Conservation (phyloP, 2,329 filamentous ascomycete genomes). For the Penicillium expansum region DNA sequence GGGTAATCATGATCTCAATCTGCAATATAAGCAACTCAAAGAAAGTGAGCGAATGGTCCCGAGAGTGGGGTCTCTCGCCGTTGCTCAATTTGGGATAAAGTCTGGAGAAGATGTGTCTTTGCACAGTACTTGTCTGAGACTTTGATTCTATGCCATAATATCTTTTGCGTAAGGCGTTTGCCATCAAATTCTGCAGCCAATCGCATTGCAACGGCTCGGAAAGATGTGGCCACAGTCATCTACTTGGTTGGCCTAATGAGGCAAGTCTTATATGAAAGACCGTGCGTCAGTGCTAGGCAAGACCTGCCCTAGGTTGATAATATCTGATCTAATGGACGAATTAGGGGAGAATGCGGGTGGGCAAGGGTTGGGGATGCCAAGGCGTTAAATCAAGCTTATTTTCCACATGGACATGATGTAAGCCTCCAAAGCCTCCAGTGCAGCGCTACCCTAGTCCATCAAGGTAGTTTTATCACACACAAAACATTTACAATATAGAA, state of each 20-base stretch:
- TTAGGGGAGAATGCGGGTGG: neutral
- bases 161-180: slow-evolving; percentile 18
- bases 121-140: neutral
- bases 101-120: slow-evolving; percentile 16
- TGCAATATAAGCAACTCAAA: slow-evolving; percentile 2
- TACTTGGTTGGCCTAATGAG: neutral
- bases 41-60: slow-evolving; percentile 14
- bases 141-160: slow-evolving; percentile 14
- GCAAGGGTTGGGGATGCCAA: neutral
- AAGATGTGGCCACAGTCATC: neutral
- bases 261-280: neutral
- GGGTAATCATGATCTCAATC: slow-evolving; percentile 18
- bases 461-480: neutral
- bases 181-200: slow-evolving; percentile 13
- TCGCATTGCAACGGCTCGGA: neutral
- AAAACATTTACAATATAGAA: rapidly evolving
- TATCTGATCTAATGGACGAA: neutral
- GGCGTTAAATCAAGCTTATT: slow-evolving; percentile 18
- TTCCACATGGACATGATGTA: slow-evolving; percentile 10
- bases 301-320: slow-evolving; percentile 2
- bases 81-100: slow-evolving; percentile 16
- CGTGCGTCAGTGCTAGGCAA: neutral
- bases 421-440: neutral
- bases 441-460: too few relatives aligned
- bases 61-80: slow-evolving; percentile 10